These are phyloP conservation scores for Phylloporus arenicola DNA, from an alignment of 768 basidiomycete species.

Conservation along the genomic window DNA sequence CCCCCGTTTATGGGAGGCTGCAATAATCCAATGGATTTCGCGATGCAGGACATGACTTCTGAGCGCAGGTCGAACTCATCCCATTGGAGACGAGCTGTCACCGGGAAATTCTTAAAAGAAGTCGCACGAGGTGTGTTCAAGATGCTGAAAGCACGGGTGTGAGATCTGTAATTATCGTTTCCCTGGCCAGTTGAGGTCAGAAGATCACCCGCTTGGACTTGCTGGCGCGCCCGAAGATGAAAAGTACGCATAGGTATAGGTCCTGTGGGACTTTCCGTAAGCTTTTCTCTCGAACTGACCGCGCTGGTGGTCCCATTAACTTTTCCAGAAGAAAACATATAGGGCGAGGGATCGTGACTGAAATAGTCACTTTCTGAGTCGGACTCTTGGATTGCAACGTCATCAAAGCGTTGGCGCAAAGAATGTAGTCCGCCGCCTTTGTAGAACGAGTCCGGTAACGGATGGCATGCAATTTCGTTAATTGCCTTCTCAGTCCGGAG, in stretches of 20 bases:
- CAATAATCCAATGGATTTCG: slow-evolving; percentile 91
- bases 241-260: slow-evolving; percentile 18
- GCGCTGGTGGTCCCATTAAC: slow-evolving; percentile 9
- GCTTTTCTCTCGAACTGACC: slow-evolving; percentile 18
- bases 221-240: slow-evolving; percentile 36
- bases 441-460: slow-evolving; percentile 86
- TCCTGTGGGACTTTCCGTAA: slow-evolving; percentile 22
- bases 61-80: slow-evolving; percentile 93
- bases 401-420: slow-evolving; percentile 86
- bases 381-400: slow-evolving; percentile 38
- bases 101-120: slow-evolving; percentile 22
- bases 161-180: slow-evolving; percentile 42
- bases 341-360: slow-evolving; percentile 21
- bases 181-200: slow-evolving; percentile 50
- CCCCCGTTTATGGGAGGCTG: slow-evolving; percentile 75
- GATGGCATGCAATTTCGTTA: slow-evolving; percentile 95
- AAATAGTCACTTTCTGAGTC: slow-evolving; percentile 60
- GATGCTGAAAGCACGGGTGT: slow-evolving; percentile 45
- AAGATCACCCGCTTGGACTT: slow-evolving; percentile 75
- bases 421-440: slow-evolving; percentile 86
- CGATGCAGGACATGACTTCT: slow-evolving; percentile 96
- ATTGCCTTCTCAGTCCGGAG: slow-evolving; percentile 95
- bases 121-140: slow-evolving; percentile 46
- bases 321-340: slow-evolving; percentile 19
- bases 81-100: slow-evolving; percentile 29